A percentile compares a stretch with the other conserved stretches of the same genome.
Conservation (phyloP, 371 early-diverging fungal genomes). For the Saksenaea vasiformis region DNA sequence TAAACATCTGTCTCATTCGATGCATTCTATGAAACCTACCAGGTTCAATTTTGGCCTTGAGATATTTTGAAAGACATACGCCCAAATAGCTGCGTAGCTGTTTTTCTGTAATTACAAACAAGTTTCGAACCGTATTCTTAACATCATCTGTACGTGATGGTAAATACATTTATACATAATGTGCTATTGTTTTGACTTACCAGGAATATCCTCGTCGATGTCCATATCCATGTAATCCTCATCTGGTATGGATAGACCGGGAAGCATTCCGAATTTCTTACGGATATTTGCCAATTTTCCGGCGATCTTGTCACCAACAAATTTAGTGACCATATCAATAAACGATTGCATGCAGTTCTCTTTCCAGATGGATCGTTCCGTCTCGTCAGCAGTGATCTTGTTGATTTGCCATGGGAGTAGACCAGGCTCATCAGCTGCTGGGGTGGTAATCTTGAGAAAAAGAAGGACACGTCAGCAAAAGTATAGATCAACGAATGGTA, state of each 20-base stretch:
- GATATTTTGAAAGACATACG: slow-evolving; percentile 83
- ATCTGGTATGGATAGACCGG: slow-evolving; percentile 59
- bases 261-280: slow-evolving; percentile 49
- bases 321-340: slow-evolving; percentile 58
- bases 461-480: neutral
- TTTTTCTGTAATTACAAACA: slow-evolving; percentile 70
- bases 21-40: slow-evolving; percentile 38
- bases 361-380: slow-evolving; percentile 55
- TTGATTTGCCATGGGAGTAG: slow-evolving; percentile 78
- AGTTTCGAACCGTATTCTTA: slow-evolving; percentile 63
- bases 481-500: neutral
- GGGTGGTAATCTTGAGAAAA: slow-evolving; percentile 24
- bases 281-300: slow-evolving; percentile 51
- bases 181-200: slow-evolving; percentile 9
- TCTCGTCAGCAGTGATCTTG: slow-evolving; percentile 52
- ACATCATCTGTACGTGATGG: slow-evolving; percentile 31
- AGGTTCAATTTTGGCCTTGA: slow-evolving; percentile 91
- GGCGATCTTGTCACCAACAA: slow-evolving; percentile 59
- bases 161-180: neutral
- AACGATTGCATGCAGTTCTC: slow-evolving; percentile 69
- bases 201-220: slow-evolving; percentile 54
- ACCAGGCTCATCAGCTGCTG: slow-evolving; percentile 26
- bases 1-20: neutral
- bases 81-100: slow-evolving; percentile 77
- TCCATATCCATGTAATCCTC: slow-evolving; percentile 68